These are phyloP conservation scores for Botryosphaeria dothidea DNA, from an alignment of 2,329 filamentous ascomycete species.

Conservation along the genomic window DNA sequence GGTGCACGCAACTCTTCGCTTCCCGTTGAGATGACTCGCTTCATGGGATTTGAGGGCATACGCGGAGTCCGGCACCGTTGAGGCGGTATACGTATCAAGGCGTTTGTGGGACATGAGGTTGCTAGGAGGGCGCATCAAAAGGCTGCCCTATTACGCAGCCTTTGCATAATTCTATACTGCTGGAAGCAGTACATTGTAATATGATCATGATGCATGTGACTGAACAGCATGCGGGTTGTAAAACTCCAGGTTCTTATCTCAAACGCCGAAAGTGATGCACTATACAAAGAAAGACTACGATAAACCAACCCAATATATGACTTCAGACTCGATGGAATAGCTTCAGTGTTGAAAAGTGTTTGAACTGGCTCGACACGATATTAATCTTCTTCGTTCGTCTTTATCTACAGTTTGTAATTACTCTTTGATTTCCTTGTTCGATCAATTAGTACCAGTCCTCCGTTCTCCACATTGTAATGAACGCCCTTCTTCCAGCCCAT, in stretches of 20 bases:
- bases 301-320: too few species aligned
- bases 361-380: too few species aligned
- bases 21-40: too few species aligned
- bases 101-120: not conserved
- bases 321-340: too few species aligned
- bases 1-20: not conserved
- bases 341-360: too few species aligned
- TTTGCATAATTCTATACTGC: not conserved
- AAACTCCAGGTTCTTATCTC: not conserved
- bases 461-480: constrained; percentile 68
- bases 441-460: constrained; percentile 51
- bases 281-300: too few species aligned
- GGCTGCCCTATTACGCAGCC: not conserved
- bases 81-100: not conserved
- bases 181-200: not conserved
- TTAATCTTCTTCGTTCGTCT: too few species aligned
- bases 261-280: too few species aligned
- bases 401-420: constrained; percentile 8
- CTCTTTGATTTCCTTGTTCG: not conserved
- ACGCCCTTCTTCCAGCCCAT: constrained; percentile 72
- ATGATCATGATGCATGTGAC: not conserved
- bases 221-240: too few species aligned
- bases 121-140: not conserved
- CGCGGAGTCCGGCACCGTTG: not conserved
- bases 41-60: not conserved